These are phyloP conservation scores for Sphaceloma murrayae DNA, from an alignment of 2,329 filamentous ascomycete genomes.

Conservation along the genomic window DNA sequence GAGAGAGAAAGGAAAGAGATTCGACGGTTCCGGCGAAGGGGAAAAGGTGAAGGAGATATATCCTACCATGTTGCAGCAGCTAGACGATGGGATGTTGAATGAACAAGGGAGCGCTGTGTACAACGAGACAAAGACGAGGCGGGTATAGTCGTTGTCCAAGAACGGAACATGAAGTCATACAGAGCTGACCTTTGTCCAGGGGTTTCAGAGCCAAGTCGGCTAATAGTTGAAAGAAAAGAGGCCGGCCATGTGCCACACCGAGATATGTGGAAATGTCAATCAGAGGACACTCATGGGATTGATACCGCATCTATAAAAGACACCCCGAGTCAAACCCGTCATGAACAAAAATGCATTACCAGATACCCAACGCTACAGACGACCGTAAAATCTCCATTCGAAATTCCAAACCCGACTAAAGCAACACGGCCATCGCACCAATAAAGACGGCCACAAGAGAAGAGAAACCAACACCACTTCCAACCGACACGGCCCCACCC, in stretches of 20 bases:
- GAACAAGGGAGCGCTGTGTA: neutral
- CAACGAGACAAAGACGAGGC: neutral
- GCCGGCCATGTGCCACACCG: no score
- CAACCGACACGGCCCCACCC: neutral
- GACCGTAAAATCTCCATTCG: no score
- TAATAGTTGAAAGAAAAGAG: no score
- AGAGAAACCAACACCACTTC: neutral
- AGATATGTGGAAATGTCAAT: no score
- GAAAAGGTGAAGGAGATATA: conserved; percentile 9
- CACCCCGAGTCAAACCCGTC: no score
- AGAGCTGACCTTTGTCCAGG: conserved; percentile 7
- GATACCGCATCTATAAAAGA: no score
- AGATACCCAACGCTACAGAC: no score
- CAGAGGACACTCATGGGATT: no score
- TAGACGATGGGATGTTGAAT: neutral
- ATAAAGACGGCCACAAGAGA: conserved; percentile 3
- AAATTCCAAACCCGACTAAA: no score
- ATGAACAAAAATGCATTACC: no score
- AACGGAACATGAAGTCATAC: neutral
- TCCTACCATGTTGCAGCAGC: neutral
- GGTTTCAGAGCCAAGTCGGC: no score
- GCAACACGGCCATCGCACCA: neutral
- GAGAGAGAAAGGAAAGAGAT: neutral
- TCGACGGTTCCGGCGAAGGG: conserved; percentile 4
- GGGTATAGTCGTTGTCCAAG: neutral